phyloP scores from a whole-genome alignment of 2,329 filamentous ascomycete species.

The Bipolaris victoriae region DNA sequence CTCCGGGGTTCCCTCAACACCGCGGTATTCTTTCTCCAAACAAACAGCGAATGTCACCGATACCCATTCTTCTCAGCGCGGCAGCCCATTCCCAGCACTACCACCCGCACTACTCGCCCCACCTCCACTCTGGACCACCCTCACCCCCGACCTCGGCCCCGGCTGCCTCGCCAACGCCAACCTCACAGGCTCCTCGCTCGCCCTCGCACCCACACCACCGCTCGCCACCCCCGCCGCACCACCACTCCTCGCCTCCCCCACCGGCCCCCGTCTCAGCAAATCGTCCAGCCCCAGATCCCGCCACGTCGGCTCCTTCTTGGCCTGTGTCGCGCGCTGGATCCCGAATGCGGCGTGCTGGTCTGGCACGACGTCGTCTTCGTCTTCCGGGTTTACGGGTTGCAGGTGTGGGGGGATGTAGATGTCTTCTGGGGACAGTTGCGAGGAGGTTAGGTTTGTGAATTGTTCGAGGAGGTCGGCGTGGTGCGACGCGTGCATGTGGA shows the following conservation, averaged over 20 bases:
- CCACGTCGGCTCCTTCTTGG: slow-evolving; percentile 74
- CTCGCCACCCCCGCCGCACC: slow-evolving; percentile 16
- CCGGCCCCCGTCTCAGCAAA: slow-evolving; percentile 70
- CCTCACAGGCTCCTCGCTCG: slow-evolving; percentile 36
- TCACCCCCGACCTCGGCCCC: slow-evolving; percentile 28
- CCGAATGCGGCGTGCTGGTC: slow-evolving; percentile 89
- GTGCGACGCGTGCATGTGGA: slow-evolving; percentile 74
- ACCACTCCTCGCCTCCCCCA: slow-evolving; percentile 14
- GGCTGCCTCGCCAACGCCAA: slow-evolving; percentile 42
- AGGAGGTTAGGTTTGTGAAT: slow-evolving; percentile 50
- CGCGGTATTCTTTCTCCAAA: no score
- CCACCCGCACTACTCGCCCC: slow-evolving; percentile 18
- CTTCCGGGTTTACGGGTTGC: slow-evolving; percentile 83
- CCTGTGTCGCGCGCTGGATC: slow-evolving; percentile 80
- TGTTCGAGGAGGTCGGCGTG: slow-evolving; percentile 79
- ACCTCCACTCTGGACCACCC: slow-evolving; percentile 11
- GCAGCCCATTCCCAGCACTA: slow-evolving; percentile 41
- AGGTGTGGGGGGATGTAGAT: slow-evolving; percentile 81
- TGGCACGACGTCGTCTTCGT: slow-evolving; percentile 86
- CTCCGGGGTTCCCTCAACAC: neutral
- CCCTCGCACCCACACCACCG: slow-evolving; percentile 10
- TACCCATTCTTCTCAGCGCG: slow-evolving; percentile 29
- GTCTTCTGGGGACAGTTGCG: slow-evolving; percentile 62
- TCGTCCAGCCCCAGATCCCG: slow-evolving; percentile 76
- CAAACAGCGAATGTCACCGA: neutral